phyloP scores from a whole-genome alignment of 306 rosid species.

The Vigna trinervia region DNA sequence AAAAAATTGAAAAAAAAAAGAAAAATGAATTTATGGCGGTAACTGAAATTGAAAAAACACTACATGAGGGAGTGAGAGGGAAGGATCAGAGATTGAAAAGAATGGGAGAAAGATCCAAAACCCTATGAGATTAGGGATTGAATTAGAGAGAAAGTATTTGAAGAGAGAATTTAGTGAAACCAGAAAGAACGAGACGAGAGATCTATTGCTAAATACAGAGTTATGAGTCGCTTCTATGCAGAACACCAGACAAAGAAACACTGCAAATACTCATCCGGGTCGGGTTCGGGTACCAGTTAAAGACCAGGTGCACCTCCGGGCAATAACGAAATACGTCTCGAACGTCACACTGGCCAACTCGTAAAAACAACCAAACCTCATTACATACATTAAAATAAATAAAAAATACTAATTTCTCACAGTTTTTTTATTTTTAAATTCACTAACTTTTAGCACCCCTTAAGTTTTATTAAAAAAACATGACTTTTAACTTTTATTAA shows the following conservation, averaged over 20 bases:
- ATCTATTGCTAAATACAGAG: slow-evolving; percentile 31
- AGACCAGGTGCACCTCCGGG: not conserved
- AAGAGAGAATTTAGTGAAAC: slow-evolving; percentile 32
- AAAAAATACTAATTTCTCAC: too few relatives aligned
- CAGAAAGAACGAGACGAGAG: slow-evolving; percentile 38
- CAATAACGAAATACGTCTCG: not conserved
- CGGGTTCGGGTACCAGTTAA: not conserved
- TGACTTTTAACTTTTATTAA: too few relatives aligned
- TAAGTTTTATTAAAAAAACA: too few relatives aligned
- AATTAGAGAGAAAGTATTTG: not conserved
- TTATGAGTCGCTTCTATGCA: not conserved
- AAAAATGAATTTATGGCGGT: not conserved
- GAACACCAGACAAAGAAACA: not conserved
- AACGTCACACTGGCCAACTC: not conserved
- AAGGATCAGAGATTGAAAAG: not conserved
- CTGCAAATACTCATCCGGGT: not conserved
- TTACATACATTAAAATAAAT: too few relatives aligned
- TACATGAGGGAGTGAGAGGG: slow-evolving; percentile 21
- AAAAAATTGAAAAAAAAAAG: not conserved
- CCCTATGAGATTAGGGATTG: not conserved
- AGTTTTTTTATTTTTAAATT: too few relatives aligned
- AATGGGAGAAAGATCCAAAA: slow-evolving; percentile 4
- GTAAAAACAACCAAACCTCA: too few relatives aligned
- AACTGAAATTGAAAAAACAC: not conserved
- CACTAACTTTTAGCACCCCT: too few relatives aligned